Base-by-base conservation (phyloP, 31 red algal species). In the Bonnemaisonia californica region DNA sequence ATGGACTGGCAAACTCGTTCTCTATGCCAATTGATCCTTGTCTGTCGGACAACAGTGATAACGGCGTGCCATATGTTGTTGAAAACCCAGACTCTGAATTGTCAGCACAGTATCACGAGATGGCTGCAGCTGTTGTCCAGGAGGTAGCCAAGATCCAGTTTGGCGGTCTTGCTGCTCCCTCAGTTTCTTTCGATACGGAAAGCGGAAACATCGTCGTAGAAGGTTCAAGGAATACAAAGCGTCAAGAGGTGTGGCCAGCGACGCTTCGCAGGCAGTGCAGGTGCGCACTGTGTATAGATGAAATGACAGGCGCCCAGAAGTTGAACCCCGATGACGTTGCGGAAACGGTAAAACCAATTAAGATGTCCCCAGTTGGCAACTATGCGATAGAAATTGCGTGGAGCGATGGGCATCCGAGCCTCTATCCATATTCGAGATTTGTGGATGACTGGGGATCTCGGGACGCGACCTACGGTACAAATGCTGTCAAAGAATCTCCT, bases 201-300 rank as follows among this genome's bases (percentile, higher is more conserved):
- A 83, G 66, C 23, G 64, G 85, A 22, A 56, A 77, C 45, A 90
- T 97, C 35, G 36, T 71, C 1, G 77, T 93, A 11, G 55, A 57
- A 22, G 62, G 22, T 12, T 35, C 66, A 29, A 35, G 61, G 1
- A 21, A 32, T 24, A 45, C 32, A 54, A 38, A 55, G 12, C 74
- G 37, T 18, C 90, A 93, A 69, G 72, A 68, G 12, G 54, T 97
- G 5, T 83, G 67, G 73, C 90, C 95, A 22, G 90, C 91, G 0
- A 64, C 78, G 26, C 81, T 99, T 31, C 71, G 96, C 1, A 41
- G 93, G 22, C 74, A 90, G 68, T 99, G 96, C 71, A 71, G 92
- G 51, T 99, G 96, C 76, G 96, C 96, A 16, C 62, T 89, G 32
- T 99, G 96, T 57, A 79, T 99, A 21, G 96, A 99, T 78, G 96